Percentiles rank a stretch among this genome's conserved stretches.
These are phyloP conservation scores for Debaryomyces sp. DNA, from an alignment of 1,139 yeast species.

Conservation along the genomic window DNA sequence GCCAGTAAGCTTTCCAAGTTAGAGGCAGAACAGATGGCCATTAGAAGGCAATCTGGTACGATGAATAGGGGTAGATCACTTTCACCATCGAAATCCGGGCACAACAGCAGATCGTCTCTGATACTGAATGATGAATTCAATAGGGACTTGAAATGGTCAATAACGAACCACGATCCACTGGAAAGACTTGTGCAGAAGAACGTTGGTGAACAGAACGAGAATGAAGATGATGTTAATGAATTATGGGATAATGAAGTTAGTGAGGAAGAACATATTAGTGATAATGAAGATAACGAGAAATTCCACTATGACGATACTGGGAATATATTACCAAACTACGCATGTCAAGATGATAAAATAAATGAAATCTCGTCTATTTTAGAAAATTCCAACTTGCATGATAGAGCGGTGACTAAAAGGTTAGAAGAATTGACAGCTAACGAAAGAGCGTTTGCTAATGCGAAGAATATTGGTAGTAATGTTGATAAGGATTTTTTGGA, in stretches of 20 bases:
- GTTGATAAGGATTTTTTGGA: constrained; percentile 48
- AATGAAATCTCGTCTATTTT: constrained; percentile 46
- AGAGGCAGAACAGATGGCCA: constrained; percentile 49
- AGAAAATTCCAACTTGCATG: constrained; percentile 47
- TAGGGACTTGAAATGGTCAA: constrained; percentile 50
- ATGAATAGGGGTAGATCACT: constrained; percentile 38
- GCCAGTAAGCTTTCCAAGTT: constrained; percentile 42
- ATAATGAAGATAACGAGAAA: constrained; percentile 58
- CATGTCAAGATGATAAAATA: constrained; percentile 52
- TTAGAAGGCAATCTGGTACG: constrained; percentile 46
- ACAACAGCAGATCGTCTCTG: constrained; percentile 40
- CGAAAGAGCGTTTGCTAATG: constrained; percentile 64
- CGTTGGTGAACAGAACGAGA: constrained; percentile 15
- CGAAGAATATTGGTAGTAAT: constrained; percentile 51
- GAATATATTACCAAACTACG: constrained; percentile 59
- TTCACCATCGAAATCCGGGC: constrained; percentile 37
- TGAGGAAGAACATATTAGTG: constrained; percentile 71
- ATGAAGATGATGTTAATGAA: constrained; percentile 19
- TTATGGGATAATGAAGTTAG: constrained; percentile 48
- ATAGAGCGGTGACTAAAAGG: constrained; percentile 44
- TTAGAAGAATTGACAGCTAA: constrained; percentile 61
- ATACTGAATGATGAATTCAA: constrained; percentile 39
- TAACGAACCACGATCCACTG: constrained; percentile 60
- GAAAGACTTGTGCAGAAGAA: constrained; percentile 40
- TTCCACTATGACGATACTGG: constrained; percentile 66